These are phyloP conservation scores for Isochrysis galbana DNA, from an alignment of 78 protist genomes.

Conservation along the genomic window DNA sequence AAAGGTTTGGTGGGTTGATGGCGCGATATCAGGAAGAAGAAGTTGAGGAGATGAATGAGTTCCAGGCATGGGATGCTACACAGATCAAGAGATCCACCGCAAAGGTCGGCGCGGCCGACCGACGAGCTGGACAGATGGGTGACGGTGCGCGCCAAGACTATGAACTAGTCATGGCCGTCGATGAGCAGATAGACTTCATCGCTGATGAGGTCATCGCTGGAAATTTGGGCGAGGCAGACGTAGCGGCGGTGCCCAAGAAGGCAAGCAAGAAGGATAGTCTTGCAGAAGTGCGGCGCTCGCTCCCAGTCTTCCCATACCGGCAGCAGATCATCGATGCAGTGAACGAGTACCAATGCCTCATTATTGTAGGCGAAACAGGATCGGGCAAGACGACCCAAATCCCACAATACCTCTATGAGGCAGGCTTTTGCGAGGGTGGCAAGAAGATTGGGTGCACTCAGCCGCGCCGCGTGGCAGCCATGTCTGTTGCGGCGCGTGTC, in stretches of 20 bases:
- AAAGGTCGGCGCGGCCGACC: slow-evolving; percentile 41
- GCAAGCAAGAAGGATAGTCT: not conserved
- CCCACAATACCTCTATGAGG: slow-evolving; percentile 41
- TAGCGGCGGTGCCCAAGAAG: not conserved
- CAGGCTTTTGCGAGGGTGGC: slow-evolving; percentile 2
- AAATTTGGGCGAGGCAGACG: not conserved
- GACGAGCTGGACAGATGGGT: slow-evolving; percentile 40
- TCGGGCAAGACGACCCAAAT: slow-evolving; percentile 89
- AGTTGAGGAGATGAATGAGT: slow-evolving; percentile 71
- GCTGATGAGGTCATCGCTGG: slow-evolving; percentile 49
- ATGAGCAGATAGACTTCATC: slow-evolving; percentile 81
- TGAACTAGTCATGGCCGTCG: slow-evolving; percentile 54
- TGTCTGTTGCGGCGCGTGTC: slow-evolving; percentile 72
- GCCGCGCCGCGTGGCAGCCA: slow-evolving; percentile 81
- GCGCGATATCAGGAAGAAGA: slow-evolving; percentile 46
- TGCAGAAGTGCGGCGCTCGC: slow-evolving; percentile 59
- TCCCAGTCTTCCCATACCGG: slow-evolving; percentile 80
- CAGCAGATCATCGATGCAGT: slow-evolving; percentile 62
- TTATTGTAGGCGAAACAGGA: slow-evolving; percentile 86
- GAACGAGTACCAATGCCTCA: slow-evolving; percentile 10
- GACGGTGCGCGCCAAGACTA: slow-evolving; percentile 26
- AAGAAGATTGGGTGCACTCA: slow-evolving; percentile 67
- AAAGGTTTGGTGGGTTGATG: not conserved
- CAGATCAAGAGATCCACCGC: slow-evolving; percentile 44
- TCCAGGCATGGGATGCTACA: slow-evolving; percentile 8